Percentiles rank a stretch among this genome's conserved stretches.
These are phyloP conservation scores for Isatis lusitanica DNA, from an alignment of 441 rosid species.

Conservation along the genomic window DNA sequence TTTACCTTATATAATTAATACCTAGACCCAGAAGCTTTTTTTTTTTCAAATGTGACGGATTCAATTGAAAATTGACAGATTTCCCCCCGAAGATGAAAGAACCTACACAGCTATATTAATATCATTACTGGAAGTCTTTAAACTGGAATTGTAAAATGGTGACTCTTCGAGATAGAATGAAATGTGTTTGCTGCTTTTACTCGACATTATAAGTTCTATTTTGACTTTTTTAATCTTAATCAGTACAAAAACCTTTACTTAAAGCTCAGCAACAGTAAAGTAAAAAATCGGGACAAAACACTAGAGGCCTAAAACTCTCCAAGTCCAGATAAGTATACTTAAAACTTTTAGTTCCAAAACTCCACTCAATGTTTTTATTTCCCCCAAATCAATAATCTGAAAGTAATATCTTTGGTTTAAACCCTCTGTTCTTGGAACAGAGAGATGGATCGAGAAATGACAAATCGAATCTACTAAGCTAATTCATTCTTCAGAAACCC, in stretches of 20 bases:
- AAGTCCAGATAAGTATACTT: not conserved
- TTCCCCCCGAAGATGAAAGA: not conserved
- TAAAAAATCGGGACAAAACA: not conserved
- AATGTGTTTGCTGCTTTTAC: not conserved
- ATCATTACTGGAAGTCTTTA: not conserved
- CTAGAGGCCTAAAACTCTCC: not conserved
- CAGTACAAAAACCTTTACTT: not conserved
- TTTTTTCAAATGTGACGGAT: not conserved
- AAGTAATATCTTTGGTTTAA: not conserved
- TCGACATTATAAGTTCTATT: not conserved
- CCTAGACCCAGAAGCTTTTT: not conserved
- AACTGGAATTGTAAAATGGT: not conserved
- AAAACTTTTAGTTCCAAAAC: not conserved
- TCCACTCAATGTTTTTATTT: not conserved
- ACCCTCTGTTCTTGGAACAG: not conserved
- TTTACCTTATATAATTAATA: constrained; percentile 18
- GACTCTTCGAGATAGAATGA: not conserved
- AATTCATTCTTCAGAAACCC: not conserved
- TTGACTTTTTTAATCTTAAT: not conserved
- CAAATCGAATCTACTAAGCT: constrained; percentile 24
- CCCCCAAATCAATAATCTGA: not conserved
- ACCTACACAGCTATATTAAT: not conserved
- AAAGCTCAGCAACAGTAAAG: not conserved
- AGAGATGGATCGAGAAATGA: not conserved
- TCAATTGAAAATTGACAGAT: not conserved